Conservation (phyloP, 805 yeast genomes). For the Zygosaccharomyces rouxii region DNA sequence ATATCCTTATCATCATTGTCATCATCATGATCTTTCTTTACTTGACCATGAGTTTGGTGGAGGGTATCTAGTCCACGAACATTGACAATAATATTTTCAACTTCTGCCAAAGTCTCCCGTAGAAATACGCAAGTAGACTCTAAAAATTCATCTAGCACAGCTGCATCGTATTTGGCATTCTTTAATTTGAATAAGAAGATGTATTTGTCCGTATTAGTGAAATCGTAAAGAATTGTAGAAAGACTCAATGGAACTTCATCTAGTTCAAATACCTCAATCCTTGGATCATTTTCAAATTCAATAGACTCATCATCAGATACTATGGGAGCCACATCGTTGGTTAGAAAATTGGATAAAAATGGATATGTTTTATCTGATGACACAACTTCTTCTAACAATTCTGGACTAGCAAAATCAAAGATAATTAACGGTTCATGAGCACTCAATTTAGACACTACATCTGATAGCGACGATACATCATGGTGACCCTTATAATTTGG, state of each 20-base stretch:
- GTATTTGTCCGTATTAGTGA: constrained; percentile 17
- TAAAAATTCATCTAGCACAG: constrained; percentile 25
- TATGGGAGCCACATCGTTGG: constrained; percentile 13
- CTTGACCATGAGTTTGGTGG: neutral
- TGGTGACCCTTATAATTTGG: constrained; percentile 8
- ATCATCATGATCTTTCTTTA: constrained; percentile 6
- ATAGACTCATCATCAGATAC: constrained; percentile 12
- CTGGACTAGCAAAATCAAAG: constrained; percentile 23
- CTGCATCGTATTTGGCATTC: constrained; percentile 22
- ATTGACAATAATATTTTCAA: constrained; percentile 25
- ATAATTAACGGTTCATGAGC: constrained; percentile 23
- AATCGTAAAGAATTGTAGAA: constrained; percentile 21
- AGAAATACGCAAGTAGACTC: constrained; percentile 24
- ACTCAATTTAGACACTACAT: constrained; percentile 7
- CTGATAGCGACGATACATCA: constrained; percentile 7
- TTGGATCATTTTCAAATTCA: constrained; percentile 5
- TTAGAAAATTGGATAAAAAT: constrained; percentile 21
- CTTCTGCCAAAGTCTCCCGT: constrained; percentile 19
- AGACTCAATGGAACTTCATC: constrained; percentile 19
- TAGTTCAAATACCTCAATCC: constrained; percentile 10
- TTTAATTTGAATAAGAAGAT: constrained; percentile 25
- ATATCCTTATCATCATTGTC: constrained; percentile 19
- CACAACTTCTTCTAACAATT: constrained; percentile 13
- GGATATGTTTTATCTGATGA: constrained; percentile 13
- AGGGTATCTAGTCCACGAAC: constrained; percentile 3